These are phyloP conservation scores for Tricholoma sp. DNA, from an alignment of 768 basidiomycete genomes.

Conservation along the genomic window DNA sequence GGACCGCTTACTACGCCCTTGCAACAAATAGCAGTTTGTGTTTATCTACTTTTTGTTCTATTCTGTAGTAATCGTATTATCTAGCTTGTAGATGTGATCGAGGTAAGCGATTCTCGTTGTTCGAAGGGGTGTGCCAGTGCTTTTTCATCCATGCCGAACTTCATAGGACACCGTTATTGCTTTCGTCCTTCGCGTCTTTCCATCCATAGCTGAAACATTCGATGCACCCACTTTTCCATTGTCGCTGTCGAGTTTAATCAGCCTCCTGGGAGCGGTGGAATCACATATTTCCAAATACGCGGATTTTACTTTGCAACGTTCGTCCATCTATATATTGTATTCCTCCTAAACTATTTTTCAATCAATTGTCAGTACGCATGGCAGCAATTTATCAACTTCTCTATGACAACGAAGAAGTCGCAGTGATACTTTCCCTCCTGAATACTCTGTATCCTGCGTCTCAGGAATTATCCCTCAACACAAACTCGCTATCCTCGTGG, in stretches of 20 bases:
- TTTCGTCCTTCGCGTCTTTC: slow-evolving; percentile 15
- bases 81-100: slow-evolving; percentile 14
- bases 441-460: not conserved
- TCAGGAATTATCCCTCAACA: not conserved
- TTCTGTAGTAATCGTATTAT: not conserved
- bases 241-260: slow-evolving; percentile 11
- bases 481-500: not conserved
- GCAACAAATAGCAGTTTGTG: slow-evolving; percentile 8
- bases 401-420: slow-evolving; percentile 10
- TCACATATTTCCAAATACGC: slow-evolving; percentile 7
- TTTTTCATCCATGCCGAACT: not conserved
- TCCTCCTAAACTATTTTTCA: not conserved
- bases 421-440: not conserved
- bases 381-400: slow-evolving; percentile 12
- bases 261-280: slow-evolving; percentile 10
- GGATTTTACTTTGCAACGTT: slow-evolving; percentile 14
- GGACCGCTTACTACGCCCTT: slow-evolving; percentile 1
- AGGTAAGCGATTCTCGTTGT: slow-evolving; percentile 2
- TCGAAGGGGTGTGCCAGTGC: not conserved
- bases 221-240: slow-evolving; percentile 2
- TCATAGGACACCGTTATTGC: slow-evolving; percentile 14
- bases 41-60: not conserved
- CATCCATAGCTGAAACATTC: slow-evolving; percentile 10
- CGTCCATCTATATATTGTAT: not conserved
- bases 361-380: slow-evolving; percentile 13